Evolutionary conservation across 2,329 filamentous ascomycete species (phyloP).

Genomic region (Alternaria burnsii): DNA sequence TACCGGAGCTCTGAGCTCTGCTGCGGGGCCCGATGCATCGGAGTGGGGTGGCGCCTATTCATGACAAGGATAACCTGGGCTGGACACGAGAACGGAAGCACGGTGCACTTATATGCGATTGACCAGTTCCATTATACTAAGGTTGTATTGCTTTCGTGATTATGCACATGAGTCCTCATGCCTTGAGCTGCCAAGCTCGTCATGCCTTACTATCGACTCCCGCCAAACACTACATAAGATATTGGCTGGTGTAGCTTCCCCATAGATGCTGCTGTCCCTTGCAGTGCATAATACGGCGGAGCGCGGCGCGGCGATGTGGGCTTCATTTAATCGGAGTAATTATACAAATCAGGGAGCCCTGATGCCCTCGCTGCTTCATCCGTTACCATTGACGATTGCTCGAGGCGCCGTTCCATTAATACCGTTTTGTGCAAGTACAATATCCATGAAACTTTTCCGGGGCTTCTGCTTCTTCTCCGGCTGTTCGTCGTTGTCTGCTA

Average conservation of each 20-base stretch:
- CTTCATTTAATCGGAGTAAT: conserved; percentile 4
- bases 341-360: conserved; percentile 15
- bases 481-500: conserved; percentile 27
- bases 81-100: background rate
- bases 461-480: conserved; percentile 42
- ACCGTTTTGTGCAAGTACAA: conserved; percentile 38
- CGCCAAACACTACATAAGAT: background rate
- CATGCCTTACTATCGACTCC: background rate
- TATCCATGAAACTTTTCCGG: conserved; percentile 50
- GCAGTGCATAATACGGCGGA: background rate
- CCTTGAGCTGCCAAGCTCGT: background rate
- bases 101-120: background rate
- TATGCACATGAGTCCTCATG: conserved; percentile 7
- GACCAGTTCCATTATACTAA: background rate
- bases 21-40: conserved; percentile 3
- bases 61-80: conserved; percentile 1
- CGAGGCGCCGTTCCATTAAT: conserved; percentile 28
- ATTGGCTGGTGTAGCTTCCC: conserved; percentile 8
- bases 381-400: conserved; percentile 34
- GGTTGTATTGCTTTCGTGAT: conserved; percentile 7
- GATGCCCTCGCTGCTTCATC: conserved; percentile 24
- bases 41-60: background rate
- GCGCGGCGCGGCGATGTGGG: conserved; percentile 1
- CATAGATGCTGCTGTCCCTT: background rate
- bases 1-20: conserved; percentile 1